phyloP scores from a whole-genome alignment of 805 yeast genomes.

The Tetrapisispora namnaoensis region DNA sequence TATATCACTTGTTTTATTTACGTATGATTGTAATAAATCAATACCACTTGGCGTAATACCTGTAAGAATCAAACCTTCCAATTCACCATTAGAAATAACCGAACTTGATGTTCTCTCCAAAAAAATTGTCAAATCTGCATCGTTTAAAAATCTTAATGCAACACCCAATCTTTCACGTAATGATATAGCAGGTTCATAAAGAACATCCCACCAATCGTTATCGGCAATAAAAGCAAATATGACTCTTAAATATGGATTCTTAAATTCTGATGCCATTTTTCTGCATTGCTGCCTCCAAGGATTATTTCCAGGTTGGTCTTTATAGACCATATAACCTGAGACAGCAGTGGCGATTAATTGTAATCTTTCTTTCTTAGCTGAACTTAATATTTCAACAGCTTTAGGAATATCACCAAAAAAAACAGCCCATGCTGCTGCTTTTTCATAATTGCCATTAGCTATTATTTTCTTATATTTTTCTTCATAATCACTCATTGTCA shows the following conservation, averaged over 20 bases:
- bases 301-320: conserved; percentile 41
- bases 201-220: conserved; percentile 92
- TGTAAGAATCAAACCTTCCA: conserved; percentile 82
- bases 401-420: conserved; percentile 80
- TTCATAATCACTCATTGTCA: conserved; percentile 66
- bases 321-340: conserved; percentile 61
- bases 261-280: conserved; percentile 74
- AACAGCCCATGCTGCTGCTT: conserved; percentile 97
- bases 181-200: conserved; percentile 83
- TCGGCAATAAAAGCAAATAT: conserved; percentile 91
- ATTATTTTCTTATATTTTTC: conserved; percentile 51
- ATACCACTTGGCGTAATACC: conserved; percentile 86
- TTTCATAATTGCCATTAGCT: conserved; percentile 52
- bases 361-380: conserved; percentile 61
- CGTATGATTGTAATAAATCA: conserved; percentile 73
- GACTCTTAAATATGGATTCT: conserved; percentile 81
- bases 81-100: conserved; percentile 69
- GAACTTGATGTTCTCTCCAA: conserved; percentile 58
- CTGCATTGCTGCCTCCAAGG: conserved; percentile 94
- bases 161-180: conserved; percentile 83
- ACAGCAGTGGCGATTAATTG: conserved; percentile 85
- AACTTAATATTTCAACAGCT: conserved; percentile 70
- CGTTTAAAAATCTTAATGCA: conserved; percentile 77
- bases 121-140: conserved; percentile 64
- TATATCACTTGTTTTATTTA: conserved; percentile 79